Base-by-base conservation (phyloP, 192 early-diverging fungal species). In the Chytriomyces sp. region DNA sequence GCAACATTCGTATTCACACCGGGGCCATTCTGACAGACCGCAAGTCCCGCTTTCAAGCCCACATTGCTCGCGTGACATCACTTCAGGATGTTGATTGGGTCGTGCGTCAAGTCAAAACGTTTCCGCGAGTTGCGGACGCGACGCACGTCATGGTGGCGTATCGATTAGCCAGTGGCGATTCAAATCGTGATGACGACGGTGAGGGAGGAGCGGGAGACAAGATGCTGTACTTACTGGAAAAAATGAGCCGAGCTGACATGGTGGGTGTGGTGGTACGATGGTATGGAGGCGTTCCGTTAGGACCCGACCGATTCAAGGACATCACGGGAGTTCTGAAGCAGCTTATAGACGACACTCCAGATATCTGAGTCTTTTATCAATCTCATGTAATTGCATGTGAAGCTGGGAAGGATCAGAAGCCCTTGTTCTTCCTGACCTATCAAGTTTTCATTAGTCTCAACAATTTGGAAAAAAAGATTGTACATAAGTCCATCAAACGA, bases 111-210 rank as follows among this genome's bases (percentile, higher is more conserved):
- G 26, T 70, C 10, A 64, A 64, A 28, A 28, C 25, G 40, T 33
- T 64, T 49, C 63, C 63, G 31, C 22, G 30, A 38, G 37, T 22
- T 0, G 74, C 74, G 31, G 41, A 61, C 6, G 94, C 95, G 0
- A 93, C 95, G 1, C 95, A 98, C 81, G 94, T 94, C 72, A 96
- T 96, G 37, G 73, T 89, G 64, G 95, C 95, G 1, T 98, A 93
- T 72, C 88, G 94, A 6, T 88, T 97, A 52, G 80, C 81, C 17
- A 72, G 77, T n/a, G 83, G 80, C 8, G 79, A 81, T 39, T 85
- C 80, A 0, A 66, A 79, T 72, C 92, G 92, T 71, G 96, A 98
- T 75, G 96, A 98, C 76, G 94, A 98, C 56, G 96, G 96, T 22
- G 96, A 98, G 80, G 91, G 89, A 2, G 94, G 94, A 2, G 96